Evolutionary conservation across 192 early-diverging fungal species (phyloP).

Genomic region (Podochytrium sp.): DNA sequence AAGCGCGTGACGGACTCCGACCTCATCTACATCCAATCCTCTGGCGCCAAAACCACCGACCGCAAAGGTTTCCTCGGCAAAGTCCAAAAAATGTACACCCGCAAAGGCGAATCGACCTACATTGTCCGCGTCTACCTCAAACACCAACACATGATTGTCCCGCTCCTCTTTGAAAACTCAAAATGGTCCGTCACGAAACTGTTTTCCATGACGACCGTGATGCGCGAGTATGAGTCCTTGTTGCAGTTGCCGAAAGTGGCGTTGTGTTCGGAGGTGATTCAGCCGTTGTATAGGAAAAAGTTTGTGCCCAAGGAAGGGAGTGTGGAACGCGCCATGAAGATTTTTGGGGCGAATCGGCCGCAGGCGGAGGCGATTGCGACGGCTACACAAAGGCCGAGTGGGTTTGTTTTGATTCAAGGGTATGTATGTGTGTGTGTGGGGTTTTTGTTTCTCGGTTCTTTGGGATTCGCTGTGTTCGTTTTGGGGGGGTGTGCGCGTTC

Average conservation of each 20-base stretch:
- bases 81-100: constrained; percentile 48
- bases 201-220: constrained; percentile 70
- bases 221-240: constrained; percentile 85
- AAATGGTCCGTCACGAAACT: constrained; percentile 49
- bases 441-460: no score
- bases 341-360: constrained; percentile 85
- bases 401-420: constrained; percentile 90
- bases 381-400: constrained; percentile 64
- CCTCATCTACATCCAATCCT: constrained; percentile 16
- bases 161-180: constrained; percentile 28
- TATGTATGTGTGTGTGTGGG: constrained; percentile 48
- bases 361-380: constrained; percentile 85
- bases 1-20: constrained; percentile 4
- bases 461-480: constrained; percentile 50
- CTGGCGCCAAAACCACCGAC: constrained; percentile 23
- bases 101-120: constrained; percentile 51
- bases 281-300: constrained; percentile 43
- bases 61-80: constrained; percentile 59
- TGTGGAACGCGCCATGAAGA: constrained; percentile 44
- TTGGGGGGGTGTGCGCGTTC: constrained; percentile 47
- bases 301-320: constrained; percentile 37
- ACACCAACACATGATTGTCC: constrained; percentile 43
- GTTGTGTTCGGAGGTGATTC: constrained; percentile 68
- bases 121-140: constrained; percentile 52
- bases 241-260: constrained; percentile 63